Evolutionary conservation across 257 asterid species (phyloP).

Genomic region (Nicotiana noctiflora): DNA sequence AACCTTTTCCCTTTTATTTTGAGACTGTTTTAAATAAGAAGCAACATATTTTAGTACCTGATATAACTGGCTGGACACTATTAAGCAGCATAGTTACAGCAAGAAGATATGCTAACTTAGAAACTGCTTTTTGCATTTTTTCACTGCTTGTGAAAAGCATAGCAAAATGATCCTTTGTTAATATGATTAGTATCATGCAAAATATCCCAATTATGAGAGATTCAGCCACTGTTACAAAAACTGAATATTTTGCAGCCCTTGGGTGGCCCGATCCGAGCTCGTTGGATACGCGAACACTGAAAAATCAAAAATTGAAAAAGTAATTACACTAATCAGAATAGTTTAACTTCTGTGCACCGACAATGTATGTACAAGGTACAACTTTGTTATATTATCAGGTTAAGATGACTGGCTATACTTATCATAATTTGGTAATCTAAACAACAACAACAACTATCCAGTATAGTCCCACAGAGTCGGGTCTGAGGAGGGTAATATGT

Average conservation of each 20-base stretch:
- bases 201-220: slow-evolving; percentile 64
- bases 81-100: slow-evolving; percentile 78
- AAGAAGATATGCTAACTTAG: slow-evolving; percentile 78
- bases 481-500: too few species aligned
- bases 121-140: slow-evolving; percentile 78
- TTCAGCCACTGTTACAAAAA: slow-evolving; percentile 53
- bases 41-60: slow-evolving; percentile 38
- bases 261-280: slow-evolving; percentile 94
- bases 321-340: not conserved
- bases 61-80: slow-evolving; percentile 89
- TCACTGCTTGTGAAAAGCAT: slow-evolving; percentile 55
- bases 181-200: slow-evolving; percentile 54
- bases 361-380: not conserved
- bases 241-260: slow-evolving; percentile 79
- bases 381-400: not conserved
- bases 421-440: too few species aligned
- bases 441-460: too few species aligned
- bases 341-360: not conserved
- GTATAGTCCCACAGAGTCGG: too few species aligned
- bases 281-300: slow-evolving; percentile 77
- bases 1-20: not conserved
- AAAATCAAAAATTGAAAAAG: not conserved
- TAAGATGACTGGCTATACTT: not conserved
- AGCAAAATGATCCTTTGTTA: slow-evolving; percentile 64
- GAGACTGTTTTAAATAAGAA: not conserved